A percentile compares a stretch with the other conserved stretches of the same genome.
Evolutionary conservation across 1,284 basidiomycete genomes (phyloP).

Genomic region (Psilocybe mexicana): DNA sequence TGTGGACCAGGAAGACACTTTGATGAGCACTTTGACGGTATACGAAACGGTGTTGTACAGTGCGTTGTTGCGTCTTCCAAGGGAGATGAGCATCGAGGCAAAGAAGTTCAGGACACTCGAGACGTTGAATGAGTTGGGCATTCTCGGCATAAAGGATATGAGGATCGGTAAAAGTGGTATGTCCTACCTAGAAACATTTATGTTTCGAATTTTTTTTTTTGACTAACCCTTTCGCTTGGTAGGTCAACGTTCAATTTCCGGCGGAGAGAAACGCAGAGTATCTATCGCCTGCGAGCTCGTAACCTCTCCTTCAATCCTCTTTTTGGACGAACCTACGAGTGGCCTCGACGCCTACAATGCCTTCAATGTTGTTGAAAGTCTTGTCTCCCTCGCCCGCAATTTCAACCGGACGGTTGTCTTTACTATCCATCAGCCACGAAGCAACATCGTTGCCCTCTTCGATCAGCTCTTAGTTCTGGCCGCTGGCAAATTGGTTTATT

Average conservation of each 20-base stretch:
- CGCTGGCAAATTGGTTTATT: slow-evolving; percentile 82
- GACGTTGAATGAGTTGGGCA: slow-evolving; percentile 95
- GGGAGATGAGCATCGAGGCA: slow-evolving; percentile 92
- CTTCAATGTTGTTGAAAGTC: slow-evolving; percentile 88
- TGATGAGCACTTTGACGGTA: slow-evolving; percentile 95
- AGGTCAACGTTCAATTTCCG: slow-evolving; percentile 87
- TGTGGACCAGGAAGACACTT: slow-evolving; percentile 97
- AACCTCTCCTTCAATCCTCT: slow-evolving; percentile 92
- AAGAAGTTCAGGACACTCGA: slow-evolving; percentile 95
- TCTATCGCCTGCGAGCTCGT: slow-evolving; percentile 99
- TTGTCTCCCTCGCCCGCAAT: slow-evolving; percentile 82
- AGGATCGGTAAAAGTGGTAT: slow-evolving; percentile 85
- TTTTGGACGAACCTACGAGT: slow-evolving; percentile 96
- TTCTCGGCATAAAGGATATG: slow-evolving; percentile 87
- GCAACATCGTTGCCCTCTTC: slow-evolving; percentile 95
- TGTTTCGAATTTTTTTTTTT: background rate
- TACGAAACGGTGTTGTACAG: slow-evolving; percentile 97
- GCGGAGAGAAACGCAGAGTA: slow-evolving; percentile 94
- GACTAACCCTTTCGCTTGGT: background rate
- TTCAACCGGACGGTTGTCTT: slow-evolving; percentile 97
- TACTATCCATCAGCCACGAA: slow-evolving; percentile 98
- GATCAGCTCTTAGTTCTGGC: slow-evolving; percentile 90
- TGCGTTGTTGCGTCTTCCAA: slow-evolving; percentile 84
- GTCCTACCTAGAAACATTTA: slow-evolving; percentile 23
- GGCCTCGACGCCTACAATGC: slow-evolving; percentile 96